phyloP scores from a whole-genome alignment of 2,329 filamentous ascomycete genomes.

The Escovopsis sp. region DNA sequence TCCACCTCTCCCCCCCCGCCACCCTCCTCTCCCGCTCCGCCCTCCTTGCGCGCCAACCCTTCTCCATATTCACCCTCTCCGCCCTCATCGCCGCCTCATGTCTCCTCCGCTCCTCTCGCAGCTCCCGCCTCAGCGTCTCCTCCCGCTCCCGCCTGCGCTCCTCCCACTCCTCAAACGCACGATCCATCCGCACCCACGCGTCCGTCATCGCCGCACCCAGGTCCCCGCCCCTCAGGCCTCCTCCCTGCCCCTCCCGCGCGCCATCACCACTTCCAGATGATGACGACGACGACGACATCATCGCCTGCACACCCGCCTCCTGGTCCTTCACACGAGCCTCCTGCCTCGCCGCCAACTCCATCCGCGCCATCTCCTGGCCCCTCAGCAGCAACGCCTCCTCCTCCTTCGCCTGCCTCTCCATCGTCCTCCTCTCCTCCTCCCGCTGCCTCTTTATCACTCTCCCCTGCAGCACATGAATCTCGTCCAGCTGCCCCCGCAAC shows the following conservation, averaged over 20 bases:
- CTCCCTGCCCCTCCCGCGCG: too few species aligned
- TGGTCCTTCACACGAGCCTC: constrained; percentile 16
- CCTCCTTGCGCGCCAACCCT: constrained; percentile 14
- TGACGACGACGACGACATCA: constrained; percentile 26
- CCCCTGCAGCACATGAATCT: constrained; percentile 28
- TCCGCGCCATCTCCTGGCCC: constrained; percentile 19
- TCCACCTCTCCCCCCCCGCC: constrained; percentile 32
- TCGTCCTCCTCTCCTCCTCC: constrained; percentile 16
- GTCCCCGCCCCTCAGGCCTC: too few species aligned
- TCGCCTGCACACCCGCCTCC: constrained; percentile 20
- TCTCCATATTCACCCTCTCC: constrained; percentile 16
- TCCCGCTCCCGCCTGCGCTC: constrained; percentile 26
- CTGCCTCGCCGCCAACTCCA: constrained; percentile 12
- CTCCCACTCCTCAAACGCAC: constrained; percentile 24
- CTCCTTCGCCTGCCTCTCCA: constrained; percentile 11
- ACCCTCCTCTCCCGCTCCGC: constrained; percentile 18
- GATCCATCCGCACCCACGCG: constrained; percentile 26
- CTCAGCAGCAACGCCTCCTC: constrained; percentile 16
- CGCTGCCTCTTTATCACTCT: constrained; percentile 22
- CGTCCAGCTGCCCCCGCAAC: constrained; percentile 20
- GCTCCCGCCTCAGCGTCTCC: constrained; percentile 16
- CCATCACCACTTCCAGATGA: too few species aligned
- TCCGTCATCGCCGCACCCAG: constrained; percentile 18
- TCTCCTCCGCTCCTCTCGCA: constrained; percentile 25
- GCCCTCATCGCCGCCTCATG: constrained; percentile 28